phyloP scores from a whole-genome alignment of 805 yeast species.

The Saturnispora diversa region DNA sequence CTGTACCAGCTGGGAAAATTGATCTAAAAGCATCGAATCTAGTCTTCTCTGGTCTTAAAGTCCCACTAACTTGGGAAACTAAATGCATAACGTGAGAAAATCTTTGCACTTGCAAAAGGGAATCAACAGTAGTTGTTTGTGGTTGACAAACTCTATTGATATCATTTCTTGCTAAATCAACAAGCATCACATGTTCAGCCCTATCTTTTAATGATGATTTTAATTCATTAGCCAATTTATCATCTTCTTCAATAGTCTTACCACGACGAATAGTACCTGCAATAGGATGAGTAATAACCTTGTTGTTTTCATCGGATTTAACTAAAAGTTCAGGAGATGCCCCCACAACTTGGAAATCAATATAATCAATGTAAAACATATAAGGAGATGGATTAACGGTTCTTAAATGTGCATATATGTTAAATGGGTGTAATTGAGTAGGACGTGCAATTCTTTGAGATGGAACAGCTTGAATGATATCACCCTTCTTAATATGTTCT shows the following conservation, averaged over 20 bases:
- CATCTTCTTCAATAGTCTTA: conserved; percentile 85
- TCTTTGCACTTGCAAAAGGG: conserved; percentile 81
- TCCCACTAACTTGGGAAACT: conserved; percentile 92
- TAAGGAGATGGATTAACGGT: conserved; percentile 98
- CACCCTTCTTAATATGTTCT: conserved; percentile 80
- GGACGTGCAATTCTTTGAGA: conserved; percentile 95
- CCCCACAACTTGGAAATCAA: conserved; percentile 91
- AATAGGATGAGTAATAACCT: conserved; percentile 90
- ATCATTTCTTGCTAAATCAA: conserved; percentile 94
- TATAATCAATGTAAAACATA: conserved; percentile 83
- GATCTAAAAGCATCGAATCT: conserved; percentile 97
- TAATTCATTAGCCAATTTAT: conserved; percentile 64
- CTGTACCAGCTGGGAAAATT: conserved; percentile 98
- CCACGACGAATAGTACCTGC: conserved; percentile 97
- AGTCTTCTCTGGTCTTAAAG: conserved; percentile 70
- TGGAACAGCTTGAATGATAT: conserved; percentile 96
- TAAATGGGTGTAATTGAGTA: conserved; percentile 92
- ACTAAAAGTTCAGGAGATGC: conserved; percentile 96
- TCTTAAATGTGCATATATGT: conserved; percentile 87
- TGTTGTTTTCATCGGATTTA: conserved; percentile 61
- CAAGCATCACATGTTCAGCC: conserved; percentile 98
- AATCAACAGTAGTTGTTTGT: conserved; percentile 72
- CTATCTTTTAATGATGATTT: conserved; percentile 79
- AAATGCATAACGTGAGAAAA: conserved; percentile 96
- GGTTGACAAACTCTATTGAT: conserved; percentile 94